Evolutionary conservation across 2,329 filamentous ascomycete species (phyloP), one percentile per base, ranked within the genome.

Genomic region (Zymoseptoria brevis): DNA sequence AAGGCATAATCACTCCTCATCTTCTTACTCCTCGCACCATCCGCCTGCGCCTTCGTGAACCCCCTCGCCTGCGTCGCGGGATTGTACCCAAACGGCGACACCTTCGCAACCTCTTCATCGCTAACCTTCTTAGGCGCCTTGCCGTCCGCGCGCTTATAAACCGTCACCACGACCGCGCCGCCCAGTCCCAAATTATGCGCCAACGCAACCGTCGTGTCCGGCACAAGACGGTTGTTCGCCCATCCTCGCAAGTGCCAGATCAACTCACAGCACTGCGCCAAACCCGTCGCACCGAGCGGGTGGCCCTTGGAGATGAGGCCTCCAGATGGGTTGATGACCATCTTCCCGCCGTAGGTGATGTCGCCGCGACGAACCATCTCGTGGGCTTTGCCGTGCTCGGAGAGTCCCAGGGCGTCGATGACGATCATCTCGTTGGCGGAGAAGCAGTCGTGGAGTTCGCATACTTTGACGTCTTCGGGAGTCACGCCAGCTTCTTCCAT

Each of bases 391-490:
- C 93, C 93, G 19, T 81, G 83, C 60, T 85, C 85, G 35, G 81
- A 72, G 8, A 97, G 82, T 2, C 90, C 91, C 0, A 97, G 81
- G 0, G 89, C 89, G 71, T 97, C 93, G 56, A 97, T 85, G 2
- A 86, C 87, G 56, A 95, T 83, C 87, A 97, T 88, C 79, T 97
- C 90, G 74, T 97, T 97, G 41, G 92, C 87, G 13, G 87, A 91
- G 82, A 97, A 97, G 79, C 93, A 97, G 77, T 97, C 93, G 76
- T 97, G 93, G 61, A 97, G 79, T 78, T 97, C 93, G 71, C 90
- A 90, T 19, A 97, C 88, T 69, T 87, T 85, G 65, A 93, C 82
- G 66, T 96, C 88, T 26, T 78, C 75, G 0, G 88, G 77, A 2
- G 76, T 76, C 1, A 85, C 81, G 30, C 84, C 83, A 0, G 90